These are phyloP conservation scores for Pseudocohnilembus persalinus DNA, from an alignment of 169 alveolate species.

Conservation along the genomic window DNA sequence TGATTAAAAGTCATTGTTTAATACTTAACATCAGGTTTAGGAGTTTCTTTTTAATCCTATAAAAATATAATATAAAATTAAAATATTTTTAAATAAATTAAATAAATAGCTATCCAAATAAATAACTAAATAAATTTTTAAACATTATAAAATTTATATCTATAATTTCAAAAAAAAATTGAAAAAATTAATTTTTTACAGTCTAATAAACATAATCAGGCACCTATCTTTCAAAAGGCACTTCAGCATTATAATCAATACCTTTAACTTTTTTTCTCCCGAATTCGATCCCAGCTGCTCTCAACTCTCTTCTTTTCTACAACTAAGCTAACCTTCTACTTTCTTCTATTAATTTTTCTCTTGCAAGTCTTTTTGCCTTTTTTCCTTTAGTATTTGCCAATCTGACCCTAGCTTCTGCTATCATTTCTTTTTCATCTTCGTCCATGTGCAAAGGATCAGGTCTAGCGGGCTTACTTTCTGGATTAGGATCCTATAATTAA, in stretches of 20 bases:
- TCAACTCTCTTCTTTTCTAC: conserved; percentile 97
- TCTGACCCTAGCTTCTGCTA: conserved; percentile 99
- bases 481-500: conserved; percentile 94
- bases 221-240: conserved; percentile 95
- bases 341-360: conserved; percentile 97
- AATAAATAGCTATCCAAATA: too few species aligned
- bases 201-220: conserved; percentile 93
- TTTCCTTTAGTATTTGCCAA: conserved; percentile 99
- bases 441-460: conserved; percentile 98
- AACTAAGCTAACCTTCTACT: conserved; percentile 96
- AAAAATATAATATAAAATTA: too few species aligned
- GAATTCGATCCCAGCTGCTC: conserved; percentile 97
- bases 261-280: conserved; percentile 88
- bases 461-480: conserved; percentile 99
- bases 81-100: too few species aligned
- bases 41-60: conserved; percentile 85
- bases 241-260: conserved; percentile 94
- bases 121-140: too few species aligned
- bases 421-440: conserved; percentile 99
- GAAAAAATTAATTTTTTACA: too few species aligned
- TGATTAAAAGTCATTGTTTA: conserved; percentile 75
- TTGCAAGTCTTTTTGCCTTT: conserved; percentile 99
- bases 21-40: conserved; percentile 82
- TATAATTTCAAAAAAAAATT: too few species aligned
- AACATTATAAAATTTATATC: too few species aligned